Percentiles rank a stretch among this genome's conserved stretches.
Evolutionary conservation across 305 asterid genomes (phyloP).

Genomic region (Solanum aculeatissimum): DNA sequence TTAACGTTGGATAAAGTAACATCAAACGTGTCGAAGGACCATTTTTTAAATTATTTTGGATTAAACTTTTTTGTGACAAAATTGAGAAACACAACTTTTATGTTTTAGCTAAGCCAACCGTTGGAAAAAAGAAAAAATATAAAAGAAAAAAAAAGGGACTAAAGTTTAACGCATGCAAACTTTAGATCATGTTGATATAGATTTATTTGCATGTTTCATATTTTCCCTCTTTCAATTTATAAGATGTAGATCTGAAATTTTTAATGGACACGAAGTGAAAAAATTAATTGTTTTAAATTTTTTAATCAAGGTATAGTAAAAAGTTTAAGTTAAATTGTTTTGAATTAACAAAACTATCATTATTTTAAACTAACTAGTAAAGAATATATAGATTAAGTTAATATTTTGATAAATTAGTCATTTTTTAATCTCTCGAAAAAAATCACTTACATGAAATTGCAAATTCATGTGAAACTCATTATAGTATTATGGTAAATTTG

Average conservation of each 20-base stretch:
- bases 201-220: neutral
- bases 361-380: neutral
- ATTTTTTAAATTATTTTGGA: slow-evolving; percentile 3
- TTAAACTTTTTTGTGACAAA: neutral
- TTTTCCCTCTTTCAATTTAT: neutral
- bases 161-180: neutral
- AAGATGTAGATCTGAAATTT: neutral
- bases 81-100: neutral
- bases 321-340: neutral
- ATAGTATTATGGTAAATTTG: neutral
- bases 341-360: neutral
- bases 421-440: no score
- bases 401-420: neutral
- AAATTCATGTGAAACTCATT: neutral
- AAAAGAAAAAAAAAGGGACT: neutral
- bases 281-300: neutral
- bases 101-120: neutral
- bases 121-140: neutral
- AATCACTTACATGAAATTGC: neutral
- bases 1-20: slow-evolving; percentile 26
- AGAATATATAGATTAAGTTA: no score
- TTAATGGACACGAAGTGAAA: neutral
- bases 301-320: neutral
- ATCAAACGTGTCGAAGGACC: slow-evolving; percentile 12
- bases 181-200: neutral